A percentile compares a stretch with the other conserved stretches of the same genome.
Conservation (phyloP, 2,329 filamentous ascomycete species). For the Macrophomina pseudophaseolina region DNA sequence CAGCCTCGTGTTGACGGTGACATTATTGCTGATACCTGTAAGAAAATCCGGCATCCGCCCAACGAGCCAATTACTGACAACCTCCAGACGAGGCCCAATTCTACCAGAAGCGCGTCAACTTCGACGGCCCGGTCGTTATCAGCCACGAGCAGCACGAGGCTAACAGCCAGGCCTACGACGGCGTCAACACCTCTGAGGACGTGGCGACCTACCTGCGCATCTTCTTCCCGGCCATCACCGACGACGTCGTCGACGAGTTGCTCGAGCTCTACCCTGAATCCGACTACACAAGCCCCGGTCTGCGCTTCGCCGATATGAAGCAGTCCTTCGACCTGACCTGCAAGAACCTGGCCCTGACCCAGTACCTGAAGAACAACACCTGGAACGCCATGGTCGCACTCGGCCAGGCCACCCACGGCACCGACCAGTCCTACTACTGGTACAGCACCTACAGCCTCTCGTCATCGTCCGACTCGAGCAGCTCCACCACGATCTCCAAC, state of each 20-base stretch:
- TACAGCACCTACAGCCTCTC: conserved; percentile 29
- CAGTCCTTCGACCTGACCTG: conserved; percentile 43
- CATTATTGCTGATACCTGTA: conserved; percentile 41
- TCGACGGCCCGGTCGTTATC: conserved; percentile 43
- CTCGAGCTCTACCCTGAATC: conserved; percentile 40
- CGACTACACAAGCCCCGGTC: conserved; percentile 42
- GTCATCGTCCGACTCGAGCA: neutral
- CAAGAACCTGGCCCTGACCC: conserved; percentile 42
- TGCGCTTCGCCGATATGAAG: conserved; percentile 45
- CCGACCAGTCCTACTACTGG: conserved; percentile 46
- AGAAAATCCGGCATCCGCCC: neutral
- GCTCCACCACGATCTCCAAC: neutral
- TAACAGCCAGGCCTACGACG: conserved; percentile 37
- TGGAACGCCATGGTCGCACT: conserved; percentile 45
- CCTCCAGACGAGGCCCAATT: conserved; percentile 39
- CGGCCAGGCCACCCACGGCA: conserved; percentile 41
- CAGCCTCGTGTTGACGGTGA: conserved; percentile 46
- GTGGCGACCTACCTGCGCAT: conserved; percentile 38
- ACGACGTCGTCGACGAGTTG: conserved; percentile 38
- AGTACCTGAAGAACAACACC: conserved; percentile 43
- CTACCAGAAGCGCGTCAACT: conserved; percentile 46
- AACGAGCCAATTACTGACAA: neutral
- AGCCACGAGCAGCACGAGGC: conserved; percentile 44
- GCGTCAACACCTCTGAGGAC: conserved; percentile 42
- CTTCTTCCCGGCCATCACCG: conserved; percentile 44